Evolutionary conservation across 257 asterid genomes (phyloP), one percentile per base, ranked within the genome.

Genomic region (Penstemon newberryi): DNA sequence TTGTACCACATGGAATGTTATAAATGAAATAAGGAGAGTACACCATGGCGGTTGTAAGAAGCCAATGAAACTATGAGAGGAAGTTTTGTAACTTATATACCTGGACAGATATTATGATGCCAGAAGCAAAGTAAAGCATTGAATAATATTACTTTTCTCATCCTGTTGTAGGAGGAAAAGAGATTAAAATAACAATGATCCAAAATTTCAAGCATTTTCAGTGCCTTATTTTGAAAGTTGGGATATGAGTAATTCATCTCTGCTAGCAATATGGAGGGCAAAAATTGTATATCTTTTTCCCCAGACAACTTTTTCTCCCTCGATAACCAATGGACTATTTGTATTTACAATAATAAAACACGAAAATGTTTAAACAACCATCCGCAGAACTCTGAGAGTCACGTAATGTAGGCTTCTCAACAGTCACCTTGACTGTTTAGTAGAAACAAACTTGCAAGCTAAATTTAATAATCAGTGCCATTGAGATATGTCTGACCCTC

Each of bases 301-400:
- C 56, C 73, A 56, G 63, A 25, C 44, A 64, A 33, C 5, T 44
- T 63, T 40, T 33, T 37, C 50, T 38, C 43, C 56, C 4, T 70
- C 40, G 65, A 57, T n/a, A 8, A 39, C 33, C 55, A 62, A 43
- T 44, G 1, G 57, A 61, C 36, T 58, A 51, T 59, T 63, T 38
- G 59, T 13, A 49, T 18, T 63, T 39, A 15, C n/a, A 5, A 49
- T 4, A 46, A 49, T 25, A 25, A 8, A 68, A 10, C 36, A 49
- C 45, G 44, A 52, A 59, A 47, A 65, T 4, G 39, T 37, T 18
- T 4, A 47, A 42, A 49, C 13, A 67, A 56, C 11, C 56, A 71
- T 71, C 56, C 57, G 56, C 53, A 54, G 64, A 66, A 74, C 41
- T 54, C 51, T 13, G 18, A 7, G 40, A 65, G 44, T 9, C 65